Evolutionary conservation across 805 yeast species (phyloP).

Genomic region (Cephaloascus albidus): DNA sequence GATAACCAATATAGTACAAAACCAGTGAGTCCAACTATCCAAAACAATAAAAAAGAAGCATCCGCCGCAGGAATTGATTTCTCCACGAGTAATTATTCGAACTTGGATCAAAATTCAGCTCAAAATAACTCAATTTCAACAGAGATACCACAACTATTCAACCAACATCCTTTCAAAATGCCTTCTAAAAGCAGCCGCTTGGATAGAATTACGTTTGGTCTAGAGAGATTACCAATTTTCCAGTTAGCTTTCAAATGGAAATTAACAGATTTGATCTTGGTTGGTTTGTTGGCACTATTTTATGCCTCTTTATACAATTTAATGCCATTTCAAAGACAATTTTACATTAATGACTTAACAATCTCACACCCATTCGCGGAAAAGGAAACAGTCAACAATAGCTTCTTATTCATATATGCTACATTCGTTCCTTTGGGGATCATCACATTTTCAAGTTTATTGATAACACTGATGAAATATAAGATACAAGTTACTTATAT

Average conservation of each 20-base stretch:
- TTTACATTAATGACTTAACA: slow-evolving; percentile 63
- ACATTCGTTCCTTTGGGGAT: slow-evolving; percentile 36
- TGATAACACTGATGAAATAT: slow-evolving; percentile 39
- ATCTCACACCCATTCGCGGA: slow-evolving; percentile 77
- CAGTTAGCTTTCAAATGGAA: slow-evolving; percentile 16
- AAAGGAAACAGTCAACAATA: slow-evolving; percentile 57
- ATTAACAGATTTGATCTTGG: slow-evolving; percentile 10
- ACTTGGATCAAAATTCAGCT: too few species aligned
- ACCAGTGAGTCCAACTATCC: too few species aligned
- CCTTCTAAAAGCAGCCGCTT: too few species aligned
- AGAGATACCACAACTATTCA: too few species aligned
- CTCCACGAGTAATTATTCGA: too few species aligned
- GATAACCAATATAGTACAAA: too few species aligned
- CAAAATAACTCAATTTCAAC: too few species aligned
- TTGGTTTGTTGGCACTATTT: background rate
- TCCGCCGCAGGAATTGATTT: too few species aligned
- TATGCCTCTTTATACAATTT: slow-evolving; percentile 11
- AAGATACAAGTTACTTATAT: slow-evolving; percentile 53
- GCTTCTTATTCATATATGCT: slow-evolving; percentile 46
- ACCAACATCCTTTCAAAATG: too few species aligned
- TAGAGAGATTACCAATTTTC: slow-evolving; percentile 7
- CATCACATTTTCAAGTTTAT: slow-evolving; percentile 24
- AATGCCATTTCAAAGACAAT: slow-evolving; percentile 71
- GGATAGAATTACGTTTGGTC: slow-evolving; percentile 20
- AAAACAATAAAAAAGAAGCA: too few species aligned